Percentiles rank a stretch among this genome's conserved stretches.
These are phyloP conservation scores for Sporothrix mexicana DNA, from an alignment of 2,329 filamentous ascomycete genomes.

Conservation along the genomic window DNA sequence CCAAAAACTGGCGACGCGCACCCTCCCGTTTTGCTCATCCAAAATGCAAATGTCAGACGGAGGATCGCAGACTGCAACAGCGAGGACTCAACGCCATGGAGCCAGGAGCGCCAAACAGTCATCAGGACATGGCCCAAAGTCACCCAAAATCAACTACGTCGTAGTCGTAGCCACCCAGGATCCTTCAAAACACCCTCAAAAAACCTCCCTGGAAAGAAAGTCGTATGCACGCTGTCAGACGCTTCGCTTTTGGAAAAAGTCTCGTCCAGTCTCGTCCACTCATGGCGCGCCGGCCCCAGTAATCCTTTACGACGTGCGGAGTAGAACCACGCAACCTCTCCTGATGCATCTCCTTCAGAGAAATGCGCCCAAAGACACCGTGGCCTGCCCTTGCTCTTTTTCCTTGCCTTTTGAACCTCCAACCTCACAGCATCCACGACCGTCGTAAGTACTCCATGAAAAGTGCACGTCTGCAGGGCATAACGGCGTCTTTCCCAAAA, in stretches of 20 bases:
- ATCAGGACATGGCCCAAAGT: neutral
- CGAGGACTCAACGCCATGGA: too few species aligned
- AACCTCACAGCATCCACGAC: slow-evolving; percentile 11
- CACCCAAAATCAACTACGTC: neutral
- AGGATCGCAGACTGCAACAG: neutral
- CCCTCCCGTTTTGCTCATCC: too few species aligned
- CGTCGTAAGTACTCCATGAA: too few species aligned
- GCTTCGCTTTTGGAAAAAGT: neutral
- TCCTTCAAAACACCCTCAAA: neutral
- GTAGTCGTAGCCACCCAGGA: too few species aligned
- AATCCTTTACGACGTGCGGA: too few species aligned
- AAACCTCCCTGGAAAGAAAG: neutral
- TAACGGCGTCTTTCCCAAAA: too few species aligned
- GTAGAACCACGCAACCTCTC: slow-evolving; percentile 1
- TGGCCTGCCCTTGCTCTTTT: neutral
- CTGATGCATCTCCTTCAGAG: too few species aligned
- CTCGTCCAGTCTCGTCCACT: neutral
- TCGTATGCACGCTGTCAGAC: slow-evolving; percentile 5
- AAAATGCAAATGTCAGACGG: neutral
- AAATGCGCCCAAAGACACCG: too few species aligned
- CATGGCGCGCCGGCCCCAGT: neutral
- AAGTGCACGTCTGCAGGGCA: too few species aligned
- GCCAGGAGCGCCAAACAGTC: too few species aligned
- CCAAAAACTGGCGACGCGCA: too few species aligned
- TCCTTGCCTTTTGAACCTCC: neutral